phyloP scores from a whole-genome alignment of 805 yeast species.

The Saccharomycopsis guyanensis region DNA sequence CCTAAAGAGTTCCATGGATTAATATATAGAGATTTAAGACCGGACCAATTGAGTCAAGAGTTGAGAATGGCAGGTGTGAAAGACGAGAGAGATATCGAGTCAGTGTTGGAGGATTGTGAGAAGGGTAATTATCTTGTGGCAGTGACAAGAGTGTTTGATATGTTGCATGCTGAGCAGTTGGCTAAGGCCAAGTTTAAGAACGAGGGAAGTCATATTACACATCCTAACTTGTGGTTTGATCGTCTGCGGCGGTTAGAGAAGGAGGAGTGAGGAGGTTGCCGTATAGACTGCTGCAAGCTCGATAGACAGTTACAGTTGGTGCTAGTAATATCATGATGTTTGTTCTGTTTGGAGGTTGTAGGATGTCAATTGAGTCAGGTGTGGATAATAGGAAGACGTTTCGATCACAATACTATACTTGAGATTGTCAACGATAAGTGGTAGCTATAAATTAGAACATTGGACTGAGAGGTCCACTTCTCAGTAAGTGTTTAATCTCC shows the following conservation, averaged over 20 bases:
- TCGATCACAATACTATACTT: no score
- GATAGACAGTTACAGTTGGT: no score
- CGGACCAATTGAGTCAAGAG: conserved; percentile 52
- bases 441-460: no score
- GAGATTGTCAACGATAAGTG: no score
- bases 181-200: conserved; percentile 29
- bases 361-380: no score
- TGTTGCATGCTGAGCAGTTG: conserved; percentile 47
- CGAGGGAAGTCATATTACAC: conserved; percentile 60
- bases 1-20: conserved; percentile 81
- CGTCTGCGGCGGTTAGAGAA: conserved; percentile 55
- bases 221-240: conserved; percentile 85
- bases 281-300: no score
- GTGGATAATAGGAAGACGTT: no score
- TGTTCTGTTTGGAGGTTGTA: no score
- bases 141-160: conserved; percentile 82
- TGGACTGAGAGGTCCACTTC: no score
- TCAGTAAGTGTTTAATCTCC: no score
- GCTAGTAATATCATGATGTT: no score
- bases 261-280: no score
- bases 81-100: conserved; percentile 41
- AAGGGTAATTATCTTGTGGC: conserved; percentile 75
- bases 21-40: conserved; percentile 72
- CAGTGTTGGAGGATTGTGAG: conserved; percentile 59
- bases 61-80: conserved; percentile 47